Conservation (phyloP, 257 asterid genomes). For the Ophiorrhiza pumila region DNA sequence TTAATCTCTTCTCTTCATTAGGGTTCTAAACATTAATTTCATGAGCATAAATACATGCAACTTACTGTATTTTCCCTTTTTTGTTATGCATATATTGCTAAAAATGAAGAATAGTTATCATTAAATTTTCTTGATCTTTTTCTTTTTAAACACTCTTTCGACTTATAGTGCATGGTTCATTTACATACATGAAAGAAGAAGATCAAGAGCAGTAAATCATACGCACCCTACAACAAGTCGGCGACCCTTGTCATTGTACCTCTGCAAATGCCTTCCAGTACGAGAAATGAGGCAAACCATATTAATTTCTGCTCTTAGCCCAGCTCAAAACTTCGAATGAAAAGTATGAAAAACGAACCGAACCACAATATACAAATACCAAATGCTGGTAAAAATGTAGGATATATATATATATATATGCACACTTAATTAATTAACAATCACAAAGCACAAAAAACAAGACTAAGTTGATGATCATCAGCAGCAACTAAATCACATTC, state of each 20-base stretch:
- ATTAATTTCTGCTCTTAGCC: background rate
- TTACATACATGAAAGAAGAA: too few relatives aligned
- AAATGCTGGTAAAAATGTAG: background rate
- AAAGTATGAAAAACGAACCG: background rate
- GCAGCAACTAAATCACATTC: too few relatives aligned
- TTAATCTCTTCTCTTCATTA: background rate
- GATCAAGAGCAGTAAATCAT: background rate
- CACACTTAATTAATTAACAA: too few relatives aligned
- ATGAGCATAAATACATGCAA: background rate
- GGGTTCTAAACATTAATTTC: background rate
- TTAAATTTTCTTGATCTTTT: background rate
- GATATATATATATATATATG: too few relatives aligned
- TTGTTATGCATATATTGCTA: background rate
- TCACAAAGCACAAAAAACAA: too few relatives aligned
- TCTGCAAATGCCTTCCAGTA: slow-evolving; percentile 66
- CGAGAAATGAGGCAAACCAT: slow-evolving; percentile 56
- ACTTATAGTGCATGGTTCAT: too few relatives aligned
- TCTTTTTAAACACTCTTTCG: too few relatives aligned
- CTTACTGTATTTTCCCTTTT: too few relatives aligned
- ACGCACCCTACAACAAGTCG: slow-evolving; percentile 68
- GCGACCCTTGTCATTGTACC: slow-evolving; percentile 51
- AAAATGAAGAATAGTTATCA: too few relatives aligned
- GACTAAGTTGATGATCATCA: too few relatives aligned
- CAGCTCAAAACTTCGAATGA: background rate
- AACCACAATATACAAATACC: background rate